These are phyloP conservation scores for Aspergillus aculeatus DNA, from an alignment of 2,329 filamentous ascomycete species.

Conservation along the genomic window DNA sequence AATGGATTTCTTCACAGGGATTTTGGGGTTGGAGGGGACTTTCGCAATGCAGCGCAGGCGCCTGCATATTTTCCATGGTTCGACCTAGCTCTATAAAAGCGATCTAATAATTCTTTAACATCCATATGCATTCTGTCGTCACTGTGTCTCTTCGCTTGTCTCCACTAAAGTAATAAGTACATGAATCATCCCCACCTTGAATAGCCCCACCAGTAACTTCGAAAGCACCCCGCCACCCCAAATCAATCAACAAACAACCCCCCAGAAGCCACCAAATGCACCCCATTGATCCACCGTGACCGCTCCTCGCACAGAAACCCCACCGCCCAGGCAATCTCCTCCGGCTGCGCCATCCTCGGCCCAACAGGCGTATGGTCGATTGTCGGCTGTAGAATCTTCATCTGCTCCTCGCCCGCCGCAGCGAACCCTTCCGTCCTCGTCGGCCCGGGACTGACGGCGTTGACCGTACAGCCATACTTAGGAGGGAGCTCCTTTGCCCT, in stretches of 20 bases:
- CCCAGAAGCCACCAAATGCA: constrained; percentile 36
- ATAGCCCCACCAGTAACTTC: too few relatives aligned
- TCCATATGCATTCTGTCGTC: too few relatives aligned
- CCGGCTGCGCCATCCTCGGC: constrained; percentile 43
- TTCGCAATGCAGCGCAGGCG: too few relatives aligned
- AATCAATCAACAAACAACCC: constrained; percentile 21
- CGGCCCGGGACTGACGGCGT: constrained; percentile 46
- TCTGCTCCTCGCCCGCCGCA: constrained; percentile 39
- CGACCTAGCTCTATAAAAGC: too few relatives aligned
- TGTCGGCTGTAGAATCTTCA: constrained; percentile 43
- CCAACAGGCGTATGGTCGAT: constrained; percentile 48
- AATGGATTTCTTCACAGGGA: too few relatives aligned
- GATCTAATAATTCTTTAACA: too few relatives aligned
- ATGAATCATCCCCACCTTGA: too few relatives aligned
- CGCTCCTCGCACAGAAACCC: constrained; percentile 47
- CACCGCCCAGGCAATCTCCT: constrained; percentile 51
- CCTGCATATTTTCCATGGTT: too few relatives aligned
- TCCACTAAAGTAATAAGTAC: too few relatives aligned
- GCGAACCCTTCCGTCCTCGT: constrained; percentile 41
- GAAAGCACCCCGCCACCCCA: too few relatives aligned
- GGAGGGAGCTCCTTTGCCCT: constrained; percentile 46
- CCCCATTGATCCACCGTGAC: constrained; percentile 50
- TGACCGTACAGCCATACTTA: constrained; percentile 49
- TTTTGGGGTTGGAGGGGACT: too few relatives aligned
- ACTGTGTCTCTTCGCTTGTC: too few relatives aligned